Percentiles rank a stretch among this genome's conserved stretches.
Conservation (phyloP, 768 basidiomycete species). For the Trametes cinnabarina region DNA sequence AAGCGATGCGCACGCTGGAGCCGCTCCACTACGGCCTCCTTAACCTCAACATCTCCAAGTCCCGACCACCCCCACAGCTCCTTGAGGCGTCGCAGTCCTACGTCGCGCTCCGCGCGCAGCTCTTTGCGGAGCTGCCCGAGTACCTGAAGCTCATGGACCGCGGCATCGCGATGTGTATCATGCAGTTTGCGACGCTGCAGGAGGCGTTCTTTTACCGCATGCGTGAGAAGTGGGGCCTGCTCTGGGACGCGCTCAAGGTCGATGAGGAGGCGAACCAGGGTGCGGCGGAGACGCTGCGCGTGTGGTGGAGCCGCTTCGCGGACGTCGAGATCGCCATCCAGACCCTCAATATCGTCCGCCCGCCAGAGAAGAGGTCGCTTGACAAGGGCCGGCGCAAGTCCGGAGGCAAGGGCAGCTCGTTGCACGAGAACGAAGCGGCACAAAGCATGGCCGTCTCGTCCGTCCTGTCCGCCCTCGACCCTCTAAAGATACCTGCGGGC, state of each 20-base stretch:
- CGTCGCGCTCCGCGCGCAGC: slow-evolving; percentile 70
- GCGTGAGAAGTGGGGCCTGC: slow-evolving; percentile 65
- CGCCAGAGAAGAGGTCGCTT: slow-evolving; percentile 30
- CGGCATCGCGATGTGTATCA: slow-evolving; percentile 55
- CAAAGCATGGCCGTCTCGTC: slow-evolving; percentile 20
- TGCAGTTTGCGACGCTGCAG: slow-evolving; percentile 56
- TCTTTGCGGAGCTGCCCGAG: slow-evolving; percentile 66
- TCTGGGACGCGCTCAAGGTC: slow-evolving; percentile 66
- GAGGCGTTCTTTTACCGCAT: slow-evolving; percentile 58
- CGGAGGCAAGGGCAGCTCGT: slow-evolving; percentile 3
- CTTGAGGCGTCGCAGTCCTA: slow-evolving; percentile 76
- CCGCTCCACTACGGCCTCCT: slow-evolving; percentile 71
- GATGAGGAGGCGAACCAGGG: slow-evolving; percentile 51
- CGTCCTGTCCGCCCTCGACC: slow-evolving; percentile 21
- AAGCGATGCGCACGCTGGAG: slow-evolving; percentile 68
- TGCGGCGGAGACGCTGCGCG: slow-evolving; percentile 63
- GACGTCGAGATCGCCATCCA: slow-evolving; percentile 57
- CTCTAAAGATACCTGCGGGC: slow-evolving; percentile 15
- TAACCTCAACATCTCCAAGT: slow-evolving; percentile 61
- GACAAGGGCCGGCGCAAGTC: slow-evolving; percentile 18
- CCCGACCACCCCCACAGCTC: slow-evolving; percentile 64
- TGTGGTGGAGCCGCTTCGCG: slow-evolving; percentile 69
- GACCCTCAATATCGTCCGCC: slow-evolving; percentile 38
- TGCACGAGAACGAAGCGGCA: slow-evolving; percentile 15
- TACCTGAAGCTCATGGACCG: slow-evolving; percentile 57